Conservation (phyloP, 495 filamentous ascomycete species). For the Halenospora varia region DNA sequence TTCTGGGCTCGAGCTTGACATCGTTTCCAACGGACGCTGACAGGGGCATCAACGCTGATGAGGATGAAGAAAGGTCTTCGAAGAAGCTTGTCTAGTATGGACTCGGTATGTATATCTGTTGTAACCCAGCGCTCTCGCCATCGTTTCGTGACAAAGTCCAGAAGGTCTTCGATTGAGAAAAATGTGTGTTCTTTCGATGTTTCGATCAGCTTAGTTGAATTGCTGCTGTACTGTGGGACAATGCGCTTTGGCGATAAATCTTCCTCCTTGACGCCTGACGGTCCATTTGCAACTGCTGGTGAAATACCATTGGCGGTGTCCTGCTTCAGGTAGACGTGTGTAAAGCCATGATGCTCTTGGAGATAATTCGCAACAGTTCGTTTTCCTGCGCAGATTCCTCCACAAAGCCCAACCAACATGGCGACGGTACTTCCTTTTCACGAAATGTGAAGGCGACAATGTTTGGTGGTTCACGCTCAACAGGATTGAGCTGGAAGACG, state of each 20-base stretch:
- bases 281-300: conserved; percentile 12
- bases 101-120: conserved; percentile 68
- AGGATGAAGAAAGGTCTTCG: conserved; percentile 89
- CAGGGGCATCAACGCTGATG: conserved; percentile 85
- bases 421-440: conserved; percentile 9
- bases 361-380: conserved; percentile 76
- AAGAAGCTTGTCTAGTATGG: conserved; percentile 64
- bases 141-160: conserved; percentile 79
- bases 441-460: not conserved
- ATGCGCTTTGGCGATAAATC: conserved; percentile 30
- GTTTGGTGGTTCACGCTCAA: not conserved
- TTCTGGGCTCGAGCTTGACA: conserved; percentile 35
- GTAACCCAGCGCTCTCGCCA: conserved; percentile 85
- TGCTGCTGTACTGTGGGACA: conserved; percentile 28
- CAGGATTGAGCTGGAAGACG: no score
- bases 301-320: not conserved
- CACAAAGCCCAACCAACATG: conserved; percentile 94
- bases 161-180: conserved; percentile 51
- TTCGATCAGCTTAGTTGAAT: conserved; percentile 24
- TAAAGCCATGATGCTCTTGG: conserved; percentile 71
- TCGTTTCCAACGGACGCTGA: conserved; percentile 76
- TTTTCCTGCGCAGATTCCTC: conserved; percentile 83
- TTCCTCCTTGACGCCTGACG: conserved; percentile 21
- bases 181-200: conserved; percentile 42
- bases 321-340: conserved; percentile 42